These are phyloP conservation scores for Chlorella sp. DNA, from an alignment of 139 green algal genomes.

Conservation along the genomic window DNA sequence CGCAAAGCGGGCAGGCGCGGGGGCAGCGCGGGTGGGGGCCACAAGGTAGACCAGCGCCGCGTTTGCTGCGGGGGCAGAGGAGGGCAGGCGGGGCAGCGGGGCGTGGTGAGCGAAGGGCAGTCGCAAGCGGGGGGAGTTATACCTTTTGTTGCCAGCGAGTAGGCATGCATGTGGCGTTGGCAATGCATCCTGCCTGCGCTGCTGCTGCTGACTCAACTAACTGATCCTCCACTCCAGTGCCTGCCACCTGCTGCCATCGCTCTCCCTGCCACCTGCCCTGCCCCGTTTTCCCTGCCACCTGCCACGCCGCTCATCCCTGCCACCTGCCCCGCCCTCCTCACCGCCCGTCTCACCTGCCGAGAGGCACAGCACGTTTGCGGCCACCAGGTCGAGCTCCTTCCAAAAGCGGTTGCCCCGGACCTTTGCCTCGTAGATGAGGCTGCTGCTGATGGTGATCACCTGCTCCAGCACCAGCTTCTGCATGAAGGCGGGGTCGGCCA, in stretches of 20 bases:
- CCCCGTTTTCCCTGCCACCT: not conserved
- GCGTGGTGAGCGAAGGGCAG: not conserved
- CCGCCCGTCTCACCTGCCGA: slow-evolving; percentile 34
- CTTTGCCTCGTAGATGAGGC: slow-evolving; percentile 82
- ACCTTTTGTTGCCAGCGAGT: too few species aligned
- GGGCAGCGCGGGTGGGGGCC: slow-evolving; percentile 81
- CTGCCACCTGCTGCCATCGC: too few species aligned
- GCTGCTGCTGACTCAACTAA: too few species aligned
- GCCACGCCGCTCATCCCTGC: not conserved
- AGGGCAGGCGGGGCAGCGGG: not conserved
- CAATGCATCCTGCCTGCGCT: not conserved
- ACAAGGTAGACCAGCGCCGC: slow-evolving; percentile 88
- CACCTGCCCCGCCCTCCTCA: not conserved
- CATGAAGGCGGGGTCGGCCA: slow-evolving; percentile 97
- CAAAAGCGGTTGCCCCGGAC: slow-evolving; percentile 71
- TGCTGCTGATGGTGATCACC: slow-evolving; percentile 71
- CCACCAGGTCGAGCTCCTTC: slow-evolving; percentile 90
- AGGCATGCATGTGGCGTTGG: too few species aligned
- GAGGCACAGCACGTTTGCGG: slow-evolving; percentile 88
- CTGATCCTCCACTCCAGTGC: too few species aligned
- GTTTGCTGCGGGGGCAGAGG: slow-evolving; percentile 65
- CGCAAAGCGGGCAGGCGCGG: slow-evolving; percentile 44
- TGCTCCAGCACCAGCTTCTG: slow-evolving; percentile 95
- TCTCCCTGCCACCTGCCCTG: too few species aligned
- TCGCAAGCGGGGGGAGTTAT: not conserved